Evolutionary conservation across 768 basidiomycete genomes (phyloP), one percentile per base, ranked within the genome.

Genomic region (Infundibulicybe gibba): DNA sequence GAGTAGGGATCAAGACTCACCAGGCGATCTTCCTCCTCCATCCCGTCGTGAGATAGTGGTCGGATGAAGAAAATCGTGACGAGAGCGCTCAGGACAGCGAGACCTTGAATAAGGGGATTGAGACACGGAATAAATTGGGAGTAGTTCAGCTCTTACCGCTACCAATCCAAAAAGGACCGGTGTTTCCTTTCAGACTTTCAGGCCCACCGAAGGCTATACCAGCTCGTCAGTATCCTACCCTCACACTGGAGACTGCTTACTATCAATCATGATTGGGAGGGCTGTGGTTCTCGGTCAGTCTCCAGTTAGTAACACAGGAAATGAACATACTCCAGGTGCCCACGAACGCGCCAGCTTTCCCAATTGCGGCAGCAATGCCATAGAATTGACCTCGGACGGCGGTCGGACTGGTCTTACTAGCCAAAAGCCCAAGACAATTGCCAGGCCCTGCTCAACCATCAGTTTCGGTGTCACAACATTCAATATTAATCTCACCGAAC

Each of bases 141-240:
- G 10, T 44, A 12, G 48, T 30, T n/a, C 11, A 40, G 13, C 10
- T 57, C 69, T 16, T 54, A 72, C 83, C 86, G 54, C 87, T 88
- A n/a, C 76, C 90, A 51, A 92, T 62, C 87, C 85, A 91, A 77
- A 92, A 92, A 12, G 90, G 90, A 15, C 90, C 90, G 0, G 91
- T 92, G 59, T 87, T 84, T 42, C 84, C 87, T 50, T 68, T 74
- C 32, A 66, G 61, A 19, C 77, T 65, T 11, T 43, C 53, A 1
- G 73, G 8, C 5, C 83, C 84, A 49, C 83, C 83, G 50, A 90
- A 90, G 16, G 75, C 86, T 81, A 50, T 14, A 53, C n/a, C 41
- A 17, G 50, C 52, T 21, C 57, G 41, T 47, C 32, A 39, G 33
- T 41, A 48, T 40, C 16, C 30, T 30, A 47, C 14, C 45, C 32